Evolutionary conservation across 495 filamentous ascomycete genomes (phyloP).

Genomic region (Lophiotrema nucula): DNA sequence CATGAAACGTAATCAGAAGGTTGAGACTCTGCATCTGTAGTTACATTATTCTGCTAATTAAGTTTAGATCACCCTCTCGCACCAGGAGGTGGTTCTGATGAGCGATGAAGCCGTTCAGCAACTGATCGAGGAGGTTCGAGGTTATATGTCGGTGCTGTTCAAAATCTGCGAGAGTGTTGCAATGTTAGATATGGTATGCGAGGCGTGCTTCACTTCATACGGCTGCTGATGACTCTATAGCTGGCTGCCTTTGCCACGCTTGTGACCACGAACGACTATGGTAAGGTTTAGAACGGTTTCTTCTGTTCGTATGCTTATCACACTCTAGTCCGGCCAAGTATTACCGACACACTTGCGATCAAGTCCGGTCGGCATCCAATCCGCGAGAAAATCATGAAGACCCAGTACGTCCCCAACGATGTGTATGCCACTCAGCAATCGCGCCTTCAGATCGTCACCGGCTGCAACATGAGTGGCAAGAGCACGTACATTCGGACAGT

Average conservation of each 20-base stretch:
- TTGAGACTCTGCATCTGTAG: neutral
- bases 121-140: slow-evolving; percentile 65
- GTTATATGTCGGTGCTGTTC: slow-evolving; percentile 68
- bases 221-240: slow-evolving; percentile 1
- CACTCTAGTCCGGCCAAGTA: slow-evolving; percentile 61
- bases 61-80: slow-evolving; percentile 64
- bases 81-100: slow-evolving; percentile 76
- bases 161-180: slow-evolving; percentile 80
- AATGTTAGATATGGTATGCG: slow-evolving; percentile 79
- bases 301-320: slow-evolving; percentile 6
- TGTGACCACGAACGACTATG: slow-evolving; percentile 73
- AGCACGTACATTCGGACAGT: slow-evolving; percentile 87
- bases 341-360: slow-evolving; percentile 73
- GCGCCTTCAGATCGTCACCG: slow-evolving; percentile 90
- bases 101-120: slow-evolving; percentile 67
- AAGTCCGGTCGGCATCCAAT: slow-evolving; percentile 83
- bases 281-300: slow-evolving; percentile 8
- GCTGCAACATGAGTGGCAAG: slow-evolving; percentile 98
- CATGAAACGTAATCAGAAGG: slow-evolving; percentile 58
- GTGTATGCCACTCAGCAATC: slow-evolving; percentile 74
- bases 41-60: neutral
- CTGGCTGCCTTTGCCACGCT: slow-evolving; percentile 73
- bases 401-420: slow-evolving; percentile 81
- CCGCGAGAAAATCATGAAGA: slow-evolving; percentile 65
- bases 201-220: neutral